Conservation (phyloP, 73 alveolate genomes). For the Effrenium voratum region DNA sequence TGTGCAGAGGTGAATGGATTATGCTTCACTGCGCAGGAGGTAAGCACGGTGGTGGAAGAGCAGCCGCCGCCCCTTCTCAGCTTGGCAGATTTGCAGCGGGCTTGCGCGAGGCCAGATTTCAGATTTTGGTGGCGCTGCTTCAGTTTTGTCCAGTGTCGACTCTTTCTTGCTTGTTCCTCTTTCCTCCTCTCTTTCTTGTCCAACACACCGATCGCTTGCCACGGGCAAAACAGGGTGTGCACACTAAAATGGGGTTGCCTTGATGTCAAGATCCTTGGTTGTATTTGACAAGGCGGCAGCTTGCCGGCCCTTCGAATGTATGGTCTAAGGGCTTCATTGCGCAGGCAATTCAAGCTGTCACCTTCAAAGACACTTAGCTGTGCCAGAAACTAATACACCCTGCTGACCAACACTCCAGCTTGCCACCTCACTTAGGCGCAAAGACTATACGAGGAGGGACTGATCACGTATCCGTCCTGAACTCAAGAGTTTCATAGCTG, state of each 20-base stretch:
- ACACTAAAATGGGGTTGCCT: no score
- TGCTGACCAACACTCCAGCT: background rate
- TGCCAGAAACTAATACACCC: background rate
- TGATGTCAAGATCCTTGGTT: background rate
- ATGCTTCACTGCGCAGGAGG: background rate
- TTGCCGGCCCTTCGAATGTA: no score
- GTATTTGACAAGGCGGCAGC: background rate
- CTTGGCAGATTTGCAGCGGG: conserved; percentile 57
- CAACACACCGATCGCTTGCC: no score
- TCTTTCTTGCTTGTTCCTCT: no score
- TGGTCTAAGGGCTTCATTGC: no score
- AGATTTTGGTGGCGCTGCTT: no score
- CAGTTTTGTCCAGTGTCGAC: no score
- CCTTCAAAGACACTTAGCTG: conserved; percentile 16
- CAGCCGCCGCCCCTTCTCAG: conserved; percentile 37
- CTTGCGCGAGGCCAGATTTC: conserved; percentile 41
- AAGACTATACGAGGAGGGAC: background rate
- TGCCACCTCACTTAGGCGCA: background rate
- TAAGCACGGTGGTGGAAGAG: background rate
- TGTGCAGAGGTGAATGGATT: background rate
- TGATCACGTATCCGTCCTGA: conserved; percentile 26
- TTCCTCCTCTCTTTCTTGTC: no score
- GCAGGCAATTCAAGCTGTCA: conserved; percentile 10
- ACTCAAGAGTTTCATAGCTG: background rate
- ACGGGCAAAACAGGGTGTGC: no score